Evolutionary conservation across 2,329 filamentous ascomycete species (phyloP).

Genomic region (Colletotrichum neosansevieriae): DNA sequence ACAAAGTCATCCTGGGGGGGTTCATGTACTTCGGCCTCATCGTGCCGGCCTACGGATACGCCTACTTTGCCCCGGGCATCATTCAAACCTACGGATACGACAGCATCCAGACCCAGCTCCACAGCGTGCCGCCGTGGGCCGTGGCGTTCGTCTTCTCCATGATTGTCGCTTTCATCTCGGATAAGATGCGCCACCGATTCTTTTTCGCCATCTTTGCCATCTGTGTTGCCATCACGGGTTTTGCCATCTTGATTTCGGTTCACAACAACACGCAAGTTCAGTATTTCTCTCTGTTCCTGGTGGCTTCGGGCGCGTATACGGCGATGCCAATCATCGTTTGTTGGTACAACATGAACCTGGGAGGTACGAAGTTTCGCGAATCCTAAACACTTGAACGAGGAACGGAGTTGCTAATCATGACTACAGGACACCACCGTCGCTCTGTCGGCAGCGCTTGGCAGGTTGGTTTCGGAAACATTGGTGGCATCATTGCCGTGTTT

Average conservation of each 20-base stretch:
- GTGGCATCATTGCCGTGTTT: constrained; percentile 83
- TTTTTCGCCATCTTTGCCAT: constrained; percentile 78
- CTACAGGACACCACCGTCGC: constrained; percentile 71
- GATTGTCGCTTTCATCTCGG: constrained; percentile 78
- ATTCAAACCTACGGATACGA: constrained; percentile 75
- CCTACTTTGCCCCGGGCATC: constrained; percentile 82
- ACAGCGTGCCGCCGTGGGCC: constrained; percentile 70
- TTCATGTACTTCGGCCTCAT: constrained; percentile 87
- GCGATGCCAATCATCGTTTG: constrained; percentile 92
- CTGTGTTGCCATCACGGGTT: constrained; percentile 77
- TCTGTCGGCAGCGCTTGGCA: constrained; percentile 82
- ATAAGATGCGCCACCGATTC: constrained; percentile 79
- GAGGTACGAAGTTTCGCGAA: constrained; percentile 49
- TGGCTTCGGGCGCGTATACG: constrained; percentile 82
- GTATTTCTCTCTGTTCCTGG: constrained; percentile 85
- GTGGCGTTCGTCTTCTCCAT: constrained; percentile 85
- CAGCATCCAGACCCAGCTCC: constrained; percentile 68
- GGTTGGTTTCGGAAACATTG: constrained; percentile 82
- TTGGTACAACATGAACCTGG: constrained; percentile 86
- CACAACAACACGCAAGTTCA: constrained; percentile 76
- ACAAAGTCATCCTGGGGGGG: constrained; percentile 78
- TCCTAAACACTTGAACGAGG: too few relatives aligned
- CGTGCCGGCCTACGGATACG: constrained; percentile 82
- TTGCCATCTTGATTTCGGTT: constrained; percentile 78
- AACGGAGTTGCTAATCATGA: too few relatives aligned